phyloP scores from a whole-genome alignment of 257 asterid species.

The Coffea canephora region DNA sequence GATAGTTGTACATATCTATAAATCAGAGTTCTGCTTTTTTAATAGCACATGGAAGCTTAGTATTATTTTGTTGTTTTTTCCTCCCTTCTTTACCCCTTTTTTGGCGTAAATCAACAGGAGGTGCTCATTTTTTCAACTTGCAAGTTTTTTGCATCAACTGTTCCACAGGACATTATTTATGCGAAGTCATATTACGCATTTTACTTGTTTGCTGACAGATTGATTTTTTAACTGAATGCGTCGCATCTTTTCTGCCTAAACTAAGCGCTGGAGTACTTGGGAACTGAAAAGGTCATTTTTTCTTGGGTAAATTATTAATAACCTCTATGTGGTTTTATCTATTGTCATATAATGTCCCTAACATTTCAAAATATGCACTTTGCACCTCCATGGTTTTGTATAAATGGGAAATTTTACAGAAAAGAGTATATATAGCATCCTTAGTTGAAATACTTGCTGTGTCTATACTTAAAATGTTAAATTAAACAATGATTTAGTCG shows the following conservation, averaged over 20 bases:
- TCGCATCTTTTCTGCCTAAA: neutral
- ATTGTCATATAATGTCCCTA: too few species aligned
- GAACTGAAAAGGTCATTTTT: neutral
- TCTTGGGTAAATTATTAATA: too few species aligned
- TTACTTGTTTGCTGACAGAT: neutral
- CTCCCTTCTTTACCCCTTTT: neutral
- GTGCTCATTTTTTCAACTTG: neutral
- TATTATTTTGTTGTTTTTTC: neutral
- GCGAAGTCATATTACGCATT: neutral
- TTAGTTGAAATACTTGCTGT: too few species aligned
- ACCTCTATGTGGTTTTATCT: too few species aligned
- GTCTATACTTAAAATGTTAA: too few species aligned
- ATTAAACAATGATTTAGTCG: too few species aligned
- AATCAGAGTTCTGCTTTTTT: constrained; percentile 1
- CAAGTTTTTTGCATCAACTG: neutral
- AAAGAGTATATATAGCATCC: too few species aligned
- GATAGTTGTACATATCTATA: constrained; percentile 42
- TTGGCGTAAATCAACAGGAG: neutral
- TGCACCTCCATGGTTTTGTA: too few species aligned
- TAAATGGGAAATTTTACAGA: too few species aligned
- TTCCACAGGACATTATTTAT: neutral
- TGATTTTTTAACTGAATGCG: neutral
- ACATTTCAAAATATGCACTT: too few species aligned
- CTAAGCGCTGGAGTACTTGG: neutral
- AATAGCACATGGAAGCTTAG: neutral